Evolutionary conservation across 177 flowering plant genomes (phyloP).

Genomic region (Vitis hybrid): DNA sequence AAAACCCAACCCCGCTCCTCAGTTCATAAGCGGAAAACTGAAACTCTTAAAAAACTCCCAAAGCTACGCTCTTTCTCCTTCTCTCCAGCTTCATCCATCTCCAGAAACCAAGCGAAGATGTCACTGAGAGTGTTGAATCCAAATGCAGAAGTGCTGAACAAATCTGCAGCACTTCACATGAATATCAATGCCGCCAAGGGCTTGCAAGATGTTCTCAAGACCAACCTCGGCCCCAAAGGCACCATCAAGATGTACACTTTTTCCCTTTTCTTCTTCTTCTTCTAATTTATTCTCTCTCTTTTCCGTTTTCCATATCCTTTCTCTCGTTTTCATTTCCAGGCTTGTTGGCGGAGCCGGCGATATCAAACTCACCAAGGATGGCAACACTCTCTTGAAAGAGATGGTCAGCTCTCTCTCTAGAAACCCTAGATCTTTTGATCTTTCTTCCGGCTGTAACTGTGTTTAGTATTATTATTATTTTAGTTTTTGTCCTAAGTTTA

Average conservation of each 20-base stretch:
- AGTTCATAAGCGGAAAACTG: background rate
- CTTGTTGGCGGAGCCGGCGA: conserved; percentile 99
- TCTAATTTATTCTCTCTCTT: background rate
- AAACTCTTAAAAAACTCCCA: background rate
- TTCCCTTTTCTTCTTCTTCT: background rate
- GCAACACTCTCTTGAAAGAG: conserved; percentile 94
- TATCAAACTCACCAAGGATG: conserved; percentile 96
- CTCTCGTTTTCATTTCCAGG: conserved; percentile 38
- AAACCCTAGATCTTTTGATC: conserved; percentile 7
- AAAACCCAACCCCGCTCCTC: conserved; percentile 18
- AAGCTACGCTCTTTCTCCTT: conserved; percentile 1
- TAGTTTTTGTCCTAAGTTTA: background rate
- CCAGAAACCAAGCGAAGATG: conserved; percentile 39
- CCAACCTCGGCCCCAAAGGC: conserved; percentile 97
- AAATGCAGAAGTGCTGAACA: conserved; percentile 97
- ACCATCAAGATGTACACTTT: conserved; percentile 85
- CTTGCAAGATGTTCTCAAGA: conserved; percentile 90
- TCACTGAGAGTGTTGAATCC: conserved; percentile 84
- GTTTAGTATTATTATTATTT: background rate
- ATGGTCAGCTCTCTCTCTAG: conserved; percentile 51
- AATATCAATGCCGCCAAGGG: conserved; percentile 99
- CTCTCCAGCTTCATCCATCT: background rate
- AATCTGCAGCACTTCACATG: conserved; percentile 94
- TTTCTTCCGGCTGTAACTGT: background rate
- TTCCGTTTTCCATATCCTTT: background rate